Evolutionary conservation across 148 eudicot genomes (phyloP).

Genomic region (Arbutus unedo): DNA sequence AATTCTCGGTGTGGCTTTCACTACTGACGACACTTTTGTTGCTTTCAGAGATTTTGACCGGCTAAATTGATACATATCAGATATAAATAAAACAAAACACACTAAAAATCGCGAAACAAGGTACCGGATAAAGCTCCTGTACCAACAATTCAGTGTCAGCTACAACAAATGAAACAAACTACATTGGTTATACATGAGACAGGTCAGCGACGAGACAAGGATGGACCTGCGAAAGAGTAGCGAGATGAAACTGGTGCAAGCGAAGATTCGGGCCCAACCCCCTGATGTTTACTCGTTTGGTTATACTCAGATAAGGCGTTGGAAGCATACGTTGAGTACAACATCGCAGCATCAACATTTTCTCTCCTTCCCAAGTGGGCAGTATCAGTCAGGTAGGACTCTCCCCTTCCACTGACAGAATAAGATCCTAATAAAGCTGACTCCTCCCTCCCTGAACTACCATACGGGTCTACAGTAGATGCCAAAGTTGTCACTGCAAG

Average conservation of each 20-base stretch:
- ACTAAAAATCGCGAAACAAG: background rate
- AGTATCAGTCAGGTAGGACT: background rate
- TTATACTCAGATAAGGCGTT: slow-evolving; percentile 26
- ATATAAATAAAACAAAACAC: too few species aligned
- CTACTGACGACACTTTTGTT: too few species aligned
- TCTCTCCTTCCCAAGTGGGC: slow-evolving; percentile 2
- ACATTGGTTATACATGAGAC: background rate
- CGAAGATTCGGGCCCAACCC: background rate
- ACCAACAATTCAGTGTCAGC: background rate
- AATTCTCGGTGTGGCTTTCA: too few species aligned
- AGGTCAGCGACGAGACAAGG: background rate
- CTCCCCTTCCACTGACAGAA: slow-evolving; percentile 13
- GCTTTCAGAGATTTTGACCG: too few species aligned
- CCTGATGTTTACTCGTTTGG: slow-evolving; percentile 21
- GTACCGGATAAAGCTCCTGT: background rate
- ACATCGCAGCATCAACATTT: slow-evolving; percentile 21
- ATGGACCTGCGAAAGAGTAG: slow-evolving; percentile 57
- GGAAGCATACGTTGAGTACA: slow-evolving; percentile 32
- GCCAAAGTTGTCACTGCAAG: background rate
- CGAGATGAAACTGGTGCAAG: slow-evolving; percentile 59
- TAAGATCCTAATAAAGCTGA: slow-evolving; percentile 30
- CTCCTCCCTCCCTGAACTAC: slow-evolving; percentile 26
- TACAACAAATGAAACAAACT: background rate
- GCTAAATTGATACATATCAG: too few species aligned
- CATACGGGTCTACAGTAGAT: slow-evolving; percentile 12